phyloP scores from a whole-genome alignment of 225 moss, liverwort and hornwort genomes.

The Pleurozium schreberi region DNA sequence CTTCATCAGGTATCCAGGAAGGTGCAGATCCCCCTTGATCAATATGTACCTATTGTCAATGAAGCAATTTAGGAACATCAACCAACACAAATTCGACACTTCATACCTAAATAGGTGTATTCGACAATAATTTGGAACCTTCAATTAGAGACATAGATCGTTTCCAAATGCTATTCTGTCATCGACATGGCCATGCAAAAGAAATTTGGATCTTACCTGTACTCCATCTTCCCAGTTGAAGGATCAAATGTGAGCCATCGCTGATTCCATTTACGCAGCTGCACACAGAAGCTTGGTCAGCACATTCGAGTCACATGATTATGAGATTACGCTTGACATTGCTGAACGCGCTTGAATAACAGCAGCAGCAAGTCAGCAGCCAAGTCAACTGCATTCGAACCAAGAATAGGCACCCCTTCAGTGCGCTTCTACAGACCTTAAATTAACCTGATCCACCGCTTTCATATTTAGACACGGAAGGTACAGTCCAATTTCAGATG shows the following conservation, averaged over 20 bases:
- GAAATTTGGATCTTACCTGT: slow-evolving; percentile 27
- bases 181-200: neutral
- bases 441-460: neutral
- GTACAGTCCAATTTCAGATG: neutral
- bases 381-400: neutral
- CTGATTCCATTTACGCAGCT: slow-evolving; percentile 98
- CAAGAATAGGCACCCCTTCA: neutral
- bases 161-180: neutral
- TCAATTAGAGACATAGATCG: neutral
- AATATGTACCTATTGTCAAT: neutral
- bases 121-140: neutral
- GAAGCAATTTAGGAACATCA: neutral
- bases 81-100: neutral
- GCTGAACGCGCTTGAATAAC: neutral
- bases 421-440: neutral
- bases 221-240: slow-evolving; percentile 76
- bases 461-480: neutral
- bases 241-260: slow-evolving; percentile 86
- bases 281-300: slow-evolving; percentile 24
- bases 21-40: neutral
- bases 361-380: neutral
- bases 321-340: neutral
- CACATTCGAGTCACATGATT: neutral
- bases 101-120: neutral
- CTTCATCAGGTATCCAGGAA: neutral